Evolutionary conservation across 306 rosid species (phyloP).

Genomic region (Cucurbita ficifolia): DNA sequence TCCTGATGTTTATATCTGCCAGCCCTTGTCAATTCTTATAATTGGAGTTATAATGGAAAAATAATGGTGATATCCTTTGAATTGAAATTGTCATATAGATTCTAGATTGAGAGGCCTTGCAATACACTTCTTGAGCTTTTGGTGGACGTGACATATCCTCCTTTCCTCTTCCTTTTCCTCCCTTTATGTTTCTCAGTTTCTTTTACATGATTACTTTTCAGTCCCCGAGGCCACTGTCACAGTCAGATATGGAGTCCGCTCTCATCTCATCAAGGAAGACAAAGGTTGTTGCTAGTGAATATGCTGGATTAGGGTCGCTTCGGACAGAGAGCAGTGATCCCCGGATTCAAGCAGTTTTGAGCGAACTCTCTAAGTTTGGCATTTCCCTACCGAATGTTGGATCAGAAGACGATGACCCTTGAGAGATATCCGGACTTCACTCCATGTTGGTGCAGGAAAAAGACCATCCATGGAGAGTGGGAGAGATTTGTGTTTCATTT

Average conservation of each 20-base stretch:
- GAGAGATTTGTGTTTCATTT: neutral
- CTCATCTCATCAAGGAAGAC: constrained; percentile 62
- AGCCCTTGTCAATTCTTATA: neutral
- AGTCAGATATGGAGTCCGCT: constrained; percentile 62
- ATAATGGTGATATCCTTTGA: no score
- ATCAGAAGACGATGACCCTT: neutral
- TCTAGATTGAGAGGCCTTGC: neutral
- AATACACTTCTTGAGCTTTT: neutral
- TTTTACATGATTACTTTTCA: constrained; percentile 19
- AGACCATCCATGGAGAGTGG: neutral
- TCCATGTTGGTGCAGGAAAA: neutral
- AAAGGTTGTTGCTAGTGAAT: constrained; percentile 69
- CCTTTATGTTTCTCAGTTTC: neutral
- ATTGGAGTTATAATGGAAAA: no score
- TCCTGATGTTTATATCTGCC: neutral
- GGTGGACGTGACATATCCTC: neutral
- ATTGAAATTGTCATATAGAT: neutral
- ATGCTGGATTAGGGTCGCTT: constrained; percentile 33
- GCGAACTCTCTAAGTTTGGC: constrained; percentile 57
- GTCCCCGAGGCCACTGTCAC: constrained; percentile 58
- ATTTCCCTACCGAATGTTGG: constrained; percentile 22
- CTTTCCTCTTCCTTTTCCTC: neutral
- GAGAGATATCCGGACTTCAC: neutral
- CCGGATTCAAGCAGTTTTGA: constrained; percentile 60
- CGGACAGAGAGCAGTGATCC: constrained; percentile 37